Percentiles rank a stretch among this genome's conserved stretches.
phyloP scores from a whole-genome alignment of 495 filamentous ascomycete genomes.

The Hyaloscypha hepaticicola region DNA sequence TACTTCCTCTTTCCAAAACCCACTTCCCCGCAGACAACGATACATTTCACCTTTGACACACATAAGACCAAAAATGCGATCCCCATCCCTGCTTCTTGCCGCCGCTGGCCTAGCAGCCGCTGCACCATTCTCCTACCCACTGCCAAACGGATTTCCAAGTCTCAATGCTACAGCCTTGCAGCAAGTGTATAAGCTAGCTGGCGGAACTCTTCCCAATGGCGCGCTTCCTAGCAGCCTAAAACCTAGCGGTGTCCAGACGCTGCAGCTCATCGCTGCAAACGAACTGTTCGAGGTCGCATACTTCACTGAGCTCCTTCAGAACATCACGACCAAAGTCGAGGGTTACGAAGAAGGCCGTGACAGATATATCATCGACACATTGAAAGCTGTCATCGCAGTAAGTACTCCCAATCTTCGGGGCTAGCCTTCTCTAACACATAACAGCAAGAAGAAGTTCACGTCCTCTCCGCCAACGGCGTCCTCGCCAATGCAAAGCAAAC shows the following conservation, averaged over 20 bases:
- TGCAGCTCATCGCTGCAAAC: conserved; percentile 63
- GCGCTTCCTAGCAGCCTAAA: conserved; percentile 51
- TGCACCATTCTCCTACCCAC: conserved; percentile 24
- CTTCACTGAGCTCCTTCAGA: conserved; percentile 59
- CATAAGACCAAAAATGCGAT: not conserved
- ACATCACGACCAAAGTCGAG: conserved; percentile 56
- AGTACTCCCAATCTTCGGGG: not conserved
- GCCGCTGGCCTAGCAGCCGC: conserved; percentile 4
- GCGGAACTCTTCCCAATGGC: conserved; percentile 59
- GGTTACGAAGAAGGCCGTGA: conserved; percentile 47
- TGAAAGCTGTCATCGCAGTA: conserved; percentile 15
- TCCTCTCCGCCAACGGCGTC: conserved; percentile 53
- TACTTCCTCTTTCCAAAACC: no score
- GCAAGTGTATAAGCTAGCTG: conserved; percentile 51
- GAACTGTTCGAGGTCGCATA: conserved; percentile 65
- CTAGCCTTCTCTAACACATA: conserved; percentile 25
- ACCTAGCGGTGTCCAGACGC: conserved; percentile 47
- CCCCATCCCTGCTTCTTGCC: not conserved
- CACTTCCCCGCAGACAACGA: no score
- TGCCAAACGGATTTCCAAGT: conserved; percentile 56
- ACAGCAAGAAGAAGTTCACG: conserved; percentile 67
- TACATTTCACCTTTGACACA: no score
- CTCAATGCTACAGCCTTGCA: conserved; percentile 47
- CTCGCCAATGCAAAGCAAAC: conserved; percentile 48
- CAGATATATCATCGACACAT: conserved; percentile 23